Percentiles rank a stretch among this genome's conserved stretches.
Conservation (phyloP, 805 yeast genomes). For the Candida argentea region DNA sequence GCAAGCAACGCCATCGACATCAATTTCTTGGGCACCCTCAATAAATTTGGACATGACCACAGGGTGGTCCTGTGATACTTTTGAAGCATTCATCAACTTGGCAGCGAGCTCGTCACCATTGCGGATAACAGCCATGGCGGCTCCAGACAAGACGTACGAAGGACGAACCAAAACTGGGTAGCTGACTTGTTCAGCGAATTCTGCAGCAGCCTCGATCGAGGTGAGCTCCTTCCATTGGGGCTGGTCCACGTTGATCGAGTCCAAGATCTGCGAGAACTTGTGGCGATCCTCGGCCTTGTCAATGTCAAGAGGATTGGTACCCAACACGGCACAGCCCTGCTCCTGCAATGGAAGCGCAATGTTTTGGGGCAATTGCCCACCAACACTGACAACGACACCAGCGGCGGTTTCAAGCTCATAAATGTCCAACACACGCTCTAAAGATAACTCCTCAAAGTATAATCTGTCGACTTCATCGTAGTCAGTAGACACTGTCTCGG, state of each 20-base stretch:
- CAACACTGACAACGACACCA: slow-evolving; percentile 93
- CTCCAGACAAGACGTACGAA: slow-evolving; percentile 94
- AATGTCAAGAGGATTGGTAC: slow-evolving; percentile 90
- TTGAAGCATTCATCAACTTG: slow-evolving; percentile 79
- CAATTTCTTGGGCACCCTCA: slow-evolving; percentile 93
- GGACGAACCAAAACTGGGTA: slow-evolving; percentile 97
- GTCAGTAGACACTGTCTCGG: slow-evolving; percentile 97
- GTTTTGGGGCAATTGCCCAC: slow-evolving; percentile 97
- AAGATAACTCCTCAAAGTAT: slow-evolving; percentile 90
- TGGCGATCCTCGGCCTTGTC: slow-evolving; percentile 98
- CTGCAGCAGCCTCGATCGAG: slow-evolving; percentile 74
- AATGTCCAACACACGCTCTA: slow-evolving; percentile 95
- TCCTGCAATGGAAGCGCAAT: slow-evolving; percentile 79
- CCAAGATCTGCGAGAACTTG: slow-evolving; percentile 90
- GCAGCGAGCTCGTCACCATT: slow-evolving; percentile 69
- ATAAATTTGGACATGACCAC: slow-evolving; percentile 95
- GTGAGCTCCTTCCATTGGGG: slow-evolving; percentile 97
- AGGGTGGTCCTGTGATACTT: slow-evolving; percentile 93
- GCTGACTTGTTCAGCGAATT: slow-evolving; percentile 76
- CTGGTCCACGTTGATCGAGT: slow-evolving; percentile 88
- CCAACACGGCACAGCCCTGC: slow-evolving; percentile 80
- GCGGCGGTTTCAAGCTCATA: slow-evolving; percentile 83
- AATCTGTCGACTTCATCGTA: slow-evolving; percentile 96
- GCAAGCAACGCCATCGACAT: slow-evolving; percentile 91
- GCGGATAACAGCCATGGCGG: slow-evolving; percentile 93